Percentiles rank a stretch among this genome's conserved stretches.
Conservation (phyloP, 495 filamentous ascomycete genomes). For the Penicillium nucicola region DNA sequence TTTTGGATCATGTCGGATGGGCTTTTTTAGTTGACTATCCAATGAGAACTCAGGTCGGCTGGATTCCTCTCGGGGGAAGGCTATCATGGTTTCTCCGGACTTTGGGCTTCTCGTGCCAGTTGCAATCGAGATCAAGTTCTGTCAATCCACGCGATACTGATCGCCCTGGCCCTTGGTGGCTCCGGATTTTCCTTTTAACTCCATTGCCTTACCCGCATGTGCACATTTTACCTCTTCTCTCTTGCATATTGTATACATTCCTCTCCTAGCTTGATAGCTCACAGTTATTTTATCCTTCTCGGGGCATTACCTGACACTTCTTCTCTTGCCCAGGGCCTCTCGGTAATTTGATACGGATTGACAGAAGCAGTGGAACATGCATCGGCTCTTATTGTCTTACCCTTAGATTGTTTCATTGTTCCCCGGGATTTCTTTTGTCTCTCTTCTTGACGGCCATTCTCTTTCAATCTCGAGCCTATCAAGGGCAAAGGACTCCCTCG, state of each 20-base stretch:
- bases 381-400: constrained; percentile 31
- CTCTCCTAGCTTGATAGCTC: background rate
- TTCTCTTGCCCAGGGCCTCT: background rate
- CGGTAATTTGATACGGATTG: constrained; percentile 16
- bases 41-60: constrained; percentile 18
- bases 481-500: background rate
- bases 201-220: constrained; percentile 33
- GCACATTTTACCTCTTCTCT: constrained; percentile 20
- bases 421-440: constrained; percentile 8
- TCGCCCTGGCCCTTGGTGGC: constrained; percentile 13
- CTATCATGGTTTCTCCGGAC: constrained; percentile 31
- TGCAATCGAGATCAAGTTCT: constrained; percentile 28
- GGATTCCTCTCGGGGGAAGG: constrained; percentile 18
- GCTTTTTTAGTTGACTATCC: constrained; percentile 13
- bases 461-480: constrained; percentile 10
- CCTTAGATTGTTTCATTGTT: constrained; percentile 28
- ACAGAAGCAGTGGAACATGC: constrained; percentile 32
- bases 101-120: constrained; percentile 28
- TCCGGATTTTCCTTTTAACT: constrained; percentile 35
- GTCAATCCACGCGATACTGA: constrained; percentile 23
- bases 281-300: background rate
- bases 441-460: constrained; percentile 2
- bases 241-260: constrained; percentile 26
- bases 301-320: background rate
- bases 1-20: constrained; percentile 2